Evolutionary conservation across 352 stramenopile genomes (phyloP).

Genomic region (Phytophthora melonis): DNA sequence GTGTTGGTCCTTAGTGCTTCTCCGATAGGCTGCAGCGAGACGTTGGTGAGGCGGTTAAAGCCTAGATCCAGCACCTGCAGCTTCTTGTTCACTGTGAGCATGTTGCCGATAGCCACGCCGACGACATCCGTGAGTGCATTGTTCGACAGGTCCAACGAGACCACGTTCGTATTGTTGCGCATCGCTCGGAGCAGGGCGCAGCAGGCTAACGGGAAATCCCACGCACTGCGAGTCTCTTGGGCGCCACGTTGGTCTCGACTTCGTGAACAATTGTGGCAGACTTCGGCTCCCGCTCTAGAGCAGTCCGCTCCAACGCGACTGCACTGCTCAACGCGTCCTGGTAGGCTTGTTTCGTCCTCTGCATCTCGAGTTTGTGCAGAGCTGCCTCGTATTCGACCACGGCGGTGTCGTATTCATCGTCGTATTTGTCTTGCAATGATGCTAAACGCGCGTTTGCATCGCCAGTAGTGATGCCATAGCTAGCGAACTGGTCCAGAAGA

Average conservation of each 20-base stretch:
- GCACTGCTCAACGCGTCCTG: constrained; percentile 47
- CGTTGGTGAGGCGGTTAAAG: constrained; percentile 62
- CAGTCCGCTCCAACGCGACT: constrained; percentile 48
- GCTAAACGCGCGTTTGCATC: constrained; percentile 53
- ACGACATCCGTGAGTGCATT: constrained; percentile 61
- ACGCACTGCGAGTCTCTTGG: constrained; percentile 59
- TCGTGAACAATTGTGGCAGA: constrained; percentile 59
- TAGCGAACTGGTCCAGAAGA: constrained; percentile 44
- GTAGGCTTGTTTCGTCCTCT: constrained; percentile 61
- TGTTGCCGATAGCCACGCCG: constrained; percentile 50
- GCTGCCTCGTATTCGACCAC: constrained; percentile 51
- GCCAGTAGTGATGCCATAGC: constrained; percentile 59
- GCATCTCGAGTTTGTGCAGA: constrained; percentile 47
- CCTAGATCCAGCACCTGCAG: constrained; percentile 64
- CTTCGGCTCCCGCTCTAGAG: constrained; percentile 55
- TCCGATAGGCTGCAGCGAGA: constrained; percentile 47
- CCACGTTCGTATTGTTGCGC: constrained; percentile 64
- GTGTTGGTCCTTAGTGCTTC: constrained; percentile 50
- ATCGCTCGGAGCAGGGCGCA: constrained; percentile 68
- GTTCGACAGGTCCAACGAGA: constrained; percentile 67
- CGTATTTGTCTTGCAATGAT: constrained; percentile 66
- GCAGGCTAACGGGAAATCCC: constrained; percentile 59
- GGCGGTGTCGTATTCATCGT: constrained; percentile 63
- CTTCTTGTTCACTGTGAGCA: constrained; percentile 66
- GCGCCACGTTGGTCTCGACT: constrained; percentile 59